Conservation (phyloP, 2,329 filamentous ascomycete species). For the Colletotrichum scovillei region DNA sequence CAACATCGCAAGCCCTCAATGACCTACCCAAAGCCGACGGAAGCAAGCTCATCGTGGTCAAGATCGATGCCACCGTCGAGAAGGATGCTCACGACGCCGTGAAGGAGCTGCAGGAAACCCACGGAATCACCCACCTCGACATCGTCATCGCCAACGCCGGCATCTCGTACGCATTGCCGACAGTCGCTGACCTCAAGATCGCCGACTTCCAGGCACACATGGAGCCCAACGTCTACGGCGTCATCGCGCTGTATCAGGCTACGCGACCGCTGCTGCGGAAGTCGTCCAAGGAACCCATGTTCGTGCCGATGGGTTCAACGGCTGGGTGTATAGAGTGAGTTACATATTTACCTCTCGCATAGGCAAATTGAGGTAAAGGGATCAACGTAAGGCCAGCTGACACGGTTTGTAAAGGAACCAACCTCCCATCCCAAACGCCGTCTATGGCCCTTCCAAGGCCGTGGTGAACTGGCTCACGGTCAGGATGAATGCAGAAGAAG, state of each 20-base stretch:
- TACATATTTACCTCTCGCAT: too few species aligned
- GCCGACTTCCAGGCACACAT: constrained; percentile 51
- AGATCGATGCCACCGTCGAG: constrained; percentile 49
- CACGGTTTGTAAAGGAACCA: not conserved
- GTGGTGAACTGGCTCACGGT: constrained; percentile 9
- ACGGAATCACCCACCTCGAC: constrained; percentile 56
- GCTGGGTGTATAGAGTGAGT: constrained; percentile 1
- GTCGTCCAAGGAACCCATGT: not conserved
- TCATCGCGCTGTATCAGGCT: constrained; percentile 39
- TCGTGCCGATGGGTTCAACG: not conserved
- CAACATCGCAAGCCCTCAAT: constrained; percentile 36
- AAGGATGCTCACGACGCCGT: constrained; percentile 48
- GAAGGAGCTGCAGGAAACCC: constrained; percentile 40
- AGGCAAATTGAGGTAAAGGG: too few species aligned
- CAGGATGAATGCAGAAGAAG: constrained; percentile 20
- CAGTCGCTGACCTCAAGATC: constrained; percentile 46
- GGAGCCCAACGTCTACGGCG: constrained; percentile 48
- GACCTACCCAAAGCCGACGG: constrained; percentile 48
- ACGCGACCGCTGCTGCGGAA: constrained; percentile 41
- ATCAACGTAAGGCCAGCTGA: not conserved
- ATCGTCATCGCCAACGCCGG: constrained; percentile 65
- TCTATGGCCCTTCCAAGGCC: constrained; percentile 21
- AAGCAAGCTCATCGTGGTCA: constrained; percentile 50
- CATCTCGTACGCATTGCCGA: constrained; percentile 46
- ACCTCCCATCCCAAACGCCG: constrained; percentile 7